Base-by-base conservation (phyloP, 2,329 filamentous ascomycete species). In the Diaporthe velutina region DNA sequence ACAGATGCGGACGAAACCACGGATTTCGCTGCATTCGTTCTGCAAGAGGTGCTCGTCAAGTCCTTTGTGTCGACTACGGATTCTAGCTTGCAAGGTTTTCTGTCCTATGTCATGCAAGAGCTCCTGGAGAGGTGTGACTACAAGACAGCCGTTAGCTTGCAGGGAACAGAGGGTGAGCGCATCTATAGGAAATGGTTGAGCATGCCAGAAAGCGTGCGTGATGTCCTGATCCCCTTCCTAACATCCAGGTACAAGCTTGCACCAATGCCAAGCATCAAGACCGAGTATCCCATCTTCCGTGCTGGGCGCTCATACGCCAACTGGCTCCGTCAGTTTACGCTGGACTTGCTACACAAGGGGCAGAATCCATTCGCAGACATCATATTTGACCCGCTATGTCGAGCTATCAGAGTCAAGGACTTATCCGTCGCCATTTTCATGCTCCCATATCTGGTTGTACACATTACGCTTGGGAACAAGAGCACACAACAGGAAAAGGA, bases 41-140 rank as follows among this genome's bases (percentile, higher is more conserved):
- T 99, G 22, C 93, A 98, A 79, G 90, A 97, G 80, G 93, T 98
- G 10, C 86, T 99, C 15, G 95, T 98, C 35, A 95, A 96, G 76
- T 93, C 96, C 0, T 99, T 99, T 80, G 87, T 98, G 57, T 98
- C 96, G 1, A 94, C 95, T 1, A 97, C 94, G 0, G 97, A 98
- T 81, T 94, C 95, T 2, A 93, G 92, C 77, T 89, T 95, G 8
- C 97, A 98, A 82, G 96, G 95, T 0, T 98, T 97, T 81, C 88
- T 99, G 25, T 96, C 96, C 1, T 99, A 94, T 83, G 94, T 93
- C 2, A 98, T 99, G 92, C 97, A 99, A 83, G 93, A 98, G 79
- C 88, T 98, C 54, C 88, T 98, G 4, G 92, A 93, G 58, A 91
- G 93, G 78, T 95, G 94, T 80, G 92, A 93, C 38, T 92, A 98